Evolutionary conservation across 2,329 filamentous ascomycete species (phyloP), one percentile per base, ranked within the genome.

Genomic region (Alternaria novae-zelandiae): DNA sequence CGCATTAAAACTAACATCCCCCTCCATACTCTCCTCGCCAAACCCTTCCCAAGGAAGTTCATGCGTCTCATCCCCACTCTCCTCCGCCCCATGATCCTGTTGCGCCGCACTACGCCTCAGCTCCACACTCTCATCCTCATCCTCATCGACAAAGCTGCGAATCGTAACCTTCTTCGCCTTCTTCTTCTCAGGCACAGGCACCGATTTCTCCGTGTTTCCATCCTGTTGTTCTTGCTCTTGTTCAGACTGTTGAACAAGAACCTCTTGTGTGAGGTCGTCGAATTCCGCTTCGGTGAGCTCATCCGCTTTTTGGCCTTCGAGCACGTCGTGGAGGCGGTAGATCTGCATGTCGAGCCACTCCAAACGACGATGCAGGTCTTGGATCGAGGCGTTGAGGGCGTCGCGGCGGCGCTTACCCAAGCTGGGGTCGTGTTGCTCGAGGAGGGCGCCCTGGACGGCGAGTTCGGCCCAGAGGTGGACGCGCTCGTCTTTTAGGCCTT

Each of bases 241-340:
- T n/a, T 13, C 12, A 15, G 21, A 15, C 21, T 25, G 45, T 2
- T n/a, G 21, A 0, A 47, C 8, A 20, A 21, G 13, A 1, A 51
- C 8, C 1, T 51, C 47, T 12, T 32, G 17, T 13, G 83, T 77
- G 8, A 82, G 78, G 21, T 83, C 80, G 54, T 83, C 82, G 15
- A 82, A 72, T 47, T 81, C 76, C 26, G 80, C 70, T 57, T 81
- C 80, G 0, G 70, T 78, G 51, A 80, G 69, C 1, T 88, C 88
- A 3, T 85, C 85, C 32, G 84, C 84, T 81, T 91, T 92, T 77
- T 94, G 91, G 6, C 90, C 92, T 79, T 95, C 92, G 1, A 96
- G 84, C 1, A 96, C 92, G 77, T 97, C 93, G 71, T 94, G 92
- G 13, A 97, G 83, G 45, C 88, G 87, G 80, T 97, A 96, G 45